phyloP scores from a whole-genome alignment of 352 stramenopile genomes.

The Phytophthora pini region DNA sequence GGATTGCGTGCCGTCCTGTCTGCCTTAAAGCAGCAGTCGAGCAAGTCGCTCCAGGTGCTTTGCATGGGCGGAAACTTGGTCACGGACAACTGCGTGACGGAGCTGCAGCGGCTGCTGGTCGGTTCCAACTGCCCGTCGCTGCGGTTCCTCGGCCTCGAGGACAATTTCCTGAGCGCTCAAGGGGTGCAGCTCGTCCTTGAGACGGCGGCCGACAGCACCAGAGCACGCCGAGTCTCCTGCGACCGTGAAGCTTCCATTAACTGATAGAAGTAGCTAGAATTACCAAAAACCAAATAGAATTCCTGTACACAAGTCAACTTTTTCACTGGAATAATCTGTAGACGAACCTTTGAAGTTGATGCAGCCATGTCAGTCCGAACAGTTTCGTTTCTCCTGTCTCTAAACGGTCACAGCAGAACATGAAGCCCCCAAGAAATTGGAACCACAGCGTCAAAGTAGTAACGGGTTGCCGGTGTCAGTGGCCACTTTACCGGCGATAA shows the following conservation, averaged over 20 bases:
- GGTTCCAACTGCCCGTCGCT: constrained; percentile 50
- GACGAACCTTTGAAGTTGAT: constrained; percentile 23
- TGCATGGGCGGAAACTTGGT: constrained; percentile 86
- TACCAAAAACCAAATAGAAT: constrained; percentile 23
- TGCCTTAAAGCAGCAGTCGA: constrained; percentile 34
- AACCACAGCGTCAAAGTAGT: neutral
- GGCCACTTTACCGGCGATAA: neutral
- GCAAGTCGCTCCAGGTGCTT: constrained; percentile 59
- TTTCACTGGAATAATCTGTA: constrained; percentile 6
- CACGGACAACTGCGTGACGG: constrained; percentile 74
- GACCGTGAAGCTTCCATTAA: constrained; percentile 33
- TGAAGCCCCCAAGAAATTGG: too few relatives aligned
- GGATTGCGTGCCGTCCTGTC: constrained; percentile 53
- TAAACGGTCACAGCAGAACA: too few relatives aligned
- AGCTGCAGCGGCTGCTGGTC: constrained; percentile 51
- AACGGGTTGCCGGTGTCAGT: constrained; percentile 9
- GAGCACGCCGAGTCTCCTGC: constrained; percentile 58
- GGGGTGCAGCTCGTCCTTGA: constrained; percentile 73
- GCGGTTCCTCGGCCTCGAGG: constrained; percentile 78
- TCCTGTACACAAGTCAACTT: constrained; percentile 19
- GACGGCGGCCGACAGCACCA: constrained; percentile 47
- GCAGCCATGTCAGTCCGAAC: neutral
- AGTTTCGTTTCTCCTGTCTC: too few relatives aligned
- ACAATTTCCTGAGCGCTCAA: constrained; percentile 78
- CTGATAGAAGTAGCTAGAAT: constrained; percentile 28